Conservation (phyloP, 352 stramenopile genomes). For the Globisporangium viniferum region DNA sequence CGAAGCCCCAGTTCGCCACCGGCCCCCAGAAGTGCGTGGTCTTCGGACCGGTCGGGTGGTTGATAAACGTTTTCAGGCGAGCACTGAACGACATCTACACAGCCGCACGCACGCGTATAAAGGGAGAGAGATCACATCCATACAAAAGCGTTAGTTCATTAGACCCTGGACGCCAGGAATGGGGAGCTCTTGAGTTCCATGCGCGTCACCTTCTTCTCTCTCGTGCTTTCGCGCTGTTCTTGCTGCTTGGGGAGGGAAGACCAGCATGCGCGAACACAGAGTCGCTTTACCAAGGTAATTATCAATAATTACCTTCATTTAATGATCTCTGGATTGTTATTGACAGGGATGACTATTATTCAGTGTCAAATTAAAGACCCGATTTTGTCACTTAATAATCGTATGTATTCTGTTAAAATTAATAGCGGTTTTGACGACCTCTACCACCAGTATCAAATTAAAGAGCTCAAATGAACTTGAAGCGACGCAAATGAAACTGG, state of each 20-base stretch:
- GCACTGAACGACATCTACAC: conserved; percentile 25
- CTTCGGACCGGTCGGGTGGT: conserved; percentile 80
- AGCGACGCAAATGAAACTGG: background rate
- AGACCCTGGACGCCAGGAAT: background rate
- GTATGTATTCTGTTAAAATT: too few relatives aligned
- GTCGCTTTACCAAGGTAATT: background rate
- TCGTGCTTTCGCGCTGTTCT: background rate
- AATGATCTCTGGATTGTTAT: too few relatives aligned
- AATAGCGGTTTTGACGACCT: too few relatives aligned
- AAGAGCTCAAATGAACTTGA: too few relatives aligned
- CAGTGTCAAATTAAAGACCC: too few relatives aligned
- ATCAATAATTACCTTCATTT: too few relatives aligned
- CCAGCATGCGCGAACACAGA: background rate
- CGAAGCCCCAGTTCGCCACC: conserved; percentile 88
- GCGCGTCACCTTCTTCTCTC: background rate
- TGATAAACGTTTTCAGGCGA: conserved; percentile 67
- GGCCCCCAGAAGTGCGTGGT: conserved; percentile 89
- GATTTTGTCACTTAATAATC: too few relatives aligned
- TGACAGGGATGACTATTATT: too few relatives aligned
- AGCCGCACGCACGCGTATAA: background rate
- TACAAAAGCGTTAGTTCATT: background rate
- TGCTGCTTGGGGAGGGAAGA: background rate
- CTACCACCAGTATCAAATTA: too few relatives aligned
- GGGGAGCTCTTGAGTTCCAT: background rate
- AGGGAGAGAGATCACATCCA: background rate